Evolutionary conservation across 345 rosid genomes (phyloP).

Genomic region (Noccaea bulbosa): DNA sequence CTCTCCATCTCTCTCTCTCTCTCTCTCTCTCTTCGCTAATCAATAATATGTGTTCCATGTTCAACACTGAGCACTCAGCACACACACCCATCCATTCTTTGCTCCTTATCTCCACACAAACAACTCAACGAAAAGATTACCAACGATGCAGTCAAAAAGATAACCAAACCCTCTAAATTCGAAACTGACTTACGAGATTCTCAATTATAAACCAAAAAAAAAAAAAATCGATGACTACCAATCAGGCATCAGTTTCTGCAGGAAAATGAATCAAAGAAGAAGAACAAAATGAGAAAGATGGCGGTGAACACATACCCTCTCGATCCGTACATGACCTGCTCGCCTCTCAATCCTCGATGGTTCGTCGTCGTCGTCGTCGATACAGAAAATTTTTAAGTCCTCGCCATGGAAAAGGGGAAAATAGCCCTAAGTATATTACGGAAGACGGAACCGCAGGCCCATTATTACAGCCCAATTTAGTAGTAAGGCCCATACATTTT

Average conservation of each 20-base stretch:
- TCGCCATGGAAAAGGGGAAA: background rate
- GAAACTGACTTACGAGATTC: background rate
- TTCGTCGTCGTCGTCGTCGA: background rate
- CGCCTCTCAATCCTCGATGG: background rate
- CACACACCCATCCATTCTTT: too few relatives aligned
- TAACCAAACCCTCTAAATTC: conserved; percentile 3
- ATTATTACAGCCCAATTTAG: background rate
- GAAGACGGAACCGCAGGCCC: background rate
- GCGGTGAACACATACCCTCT: conserved; percentile 51
- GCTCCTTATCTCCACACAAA: too few relatives aligned
- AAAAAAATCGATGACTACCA: background rate
- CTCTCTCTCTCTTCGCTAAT: too few relatives aligned
- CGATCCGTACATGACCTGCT: conserved; percentile 53
- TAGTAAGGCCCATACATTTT: conserved; percentile 9
- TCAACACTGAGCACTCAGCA: too few relatives aligned
- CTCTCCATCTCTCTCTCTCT: background rate
- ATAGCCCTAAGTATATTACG: background rate
- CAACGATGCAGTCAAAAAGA: too few relatives aligned
- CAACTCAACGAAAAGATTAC: too few relatives aligned
- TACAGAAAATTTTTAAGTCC: conserved; percentile 7
- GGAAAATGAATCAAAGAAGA: background rate
- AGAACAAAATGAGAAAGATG: background rate
- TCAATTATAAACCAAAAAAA: background rate
- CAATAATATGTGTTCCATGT: too few relatives aligned
- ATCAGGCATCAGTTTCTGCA: background rate